Percentiles rank a stretch among this genome's conserved stretches.
phyloP scores from a whole-genome alignment of 2,329 filamentous ascomycete genomes.

The Nothomitra cinnamomea region DNA sequence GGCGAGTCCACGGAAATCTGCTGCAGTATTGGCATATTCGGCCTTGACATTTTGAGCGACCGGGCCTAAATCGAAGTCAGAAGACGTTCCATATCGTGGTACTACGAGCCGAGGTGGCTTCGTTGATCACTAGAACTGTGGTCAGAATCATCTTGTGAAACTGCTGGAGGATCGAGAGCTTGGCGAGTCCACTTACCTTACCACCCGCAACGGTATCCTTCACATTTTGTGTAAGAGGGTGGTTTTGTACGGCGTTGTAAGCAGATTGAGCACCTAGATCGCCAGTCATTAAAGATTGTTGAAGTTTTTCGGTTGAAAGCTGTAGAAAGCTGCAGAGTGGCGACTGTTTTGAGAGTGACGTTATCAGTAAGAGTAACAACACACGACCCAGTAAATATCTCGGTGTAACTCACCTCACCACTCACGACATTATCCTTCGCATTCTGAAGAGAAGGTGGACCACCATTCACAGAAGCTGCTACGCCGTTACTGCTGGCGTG shows the following conservation, averaged over 20 bases:
- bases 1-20: slow-evolving; percentile 41
- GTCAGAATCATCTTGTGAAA: slow-evolving; percentile 20
- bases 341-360: neutral
- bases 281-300: neutral
- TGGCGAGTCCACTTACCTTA: slow-evolving; percentile 7
- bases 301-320: neutral
- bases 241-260: slow-evolving; percentile 17
- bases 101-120: neutral
- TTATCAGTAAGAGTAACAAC: neutral
- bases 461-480: neutral
- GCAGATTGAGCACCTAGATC: slow-evolving; percentile 10
- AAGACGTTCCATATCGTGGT: neutral
- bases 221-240: slow-evolving; percentile 18
- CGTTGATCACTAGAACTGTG: neutral
- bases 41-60: slow-evolving; percentile 42
- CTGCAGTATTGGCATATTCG: slow-evolving; percentile 35
- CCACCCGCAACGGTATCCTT: slow-evolving; percentile 10
- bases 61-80: slow-evolving; percentile 31
- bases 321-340: neutral
- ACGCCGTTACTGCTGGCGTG: too few species aligned
- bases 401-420: slow-evolving; percentile 3
- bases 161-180: slow-evolving; percentile 28
- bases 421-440: neutral
- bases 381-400: neutral
- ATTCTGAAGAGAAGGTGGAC: neutral